phyloP scores from a whole-genome alignment of 306 rosid species.

The Luffa acutangula region DNA sequence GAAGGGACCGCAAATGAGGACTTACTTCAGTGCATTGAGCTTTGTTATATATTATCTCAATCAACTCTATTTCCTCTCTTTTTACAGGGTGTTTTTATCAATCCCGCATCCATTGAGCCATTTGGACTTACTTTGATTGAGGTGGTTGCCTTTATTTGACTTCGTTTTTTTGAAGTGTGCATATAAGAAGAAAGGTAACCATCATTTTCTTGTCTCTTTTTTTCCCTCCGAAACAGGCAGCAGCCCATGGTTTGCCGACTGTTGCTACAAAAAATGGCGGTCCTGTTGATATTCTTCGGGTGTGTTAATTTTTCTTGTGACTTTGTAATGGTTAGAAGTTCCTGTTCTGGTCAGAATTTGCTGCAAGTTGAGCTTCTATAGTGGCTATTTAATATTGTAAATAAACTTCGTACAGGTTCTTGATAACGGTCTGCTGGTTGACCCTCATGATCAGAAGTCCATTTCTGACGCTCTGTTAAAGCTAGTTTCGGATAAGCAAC shows the following conservation, averaged over 20 bases:
- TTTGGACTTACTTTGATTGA: slow-evolving; percentile 54
- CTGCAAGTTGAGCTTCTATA: slow-evolving; percentile 5
- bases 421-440: slow-evolving; percentile 34
- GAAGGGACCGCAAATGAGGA: background rate
- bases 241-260: slow-evolving; percentile 52
- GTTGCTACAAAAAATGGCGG: slow-evolving; percentile 57
- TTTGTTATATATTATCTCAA: background rate
- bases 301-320: slow-evolving; percentile 13
- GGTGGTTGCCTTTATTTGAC: slow-evolving; percentile 15
- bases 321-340: slow-evolving; percentile 1
- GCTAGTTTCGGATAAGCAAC: slow-evolving; percentile 51
- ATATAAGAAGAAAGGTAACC: background rate
- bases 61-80: background rate
- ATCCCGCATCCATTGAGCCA: slow-evolving; percentile 58
- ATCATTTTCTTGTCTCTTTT: background rate
- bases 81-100: slow-evolving; percentile 50
- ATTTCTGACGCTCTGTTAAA: slow-evolving; percentile 44
- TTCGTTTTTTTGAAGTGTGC: background rate
- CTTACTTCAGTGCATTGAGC: background rate
- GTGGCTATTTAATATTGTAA: background rate
- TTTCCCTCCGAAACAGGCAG: slow-evolving; percentile 28
- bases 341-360: background rate
- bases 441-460: slow-evolving; percentile 46
- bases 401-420: slow-evolving; percentile 1
- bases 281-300: slow-evolving; percentile 50